Evolutionary conservation across 192 early-diverging fungal species (phyloP).

Genomic region (Rhizophagus prolifer): DNA sequence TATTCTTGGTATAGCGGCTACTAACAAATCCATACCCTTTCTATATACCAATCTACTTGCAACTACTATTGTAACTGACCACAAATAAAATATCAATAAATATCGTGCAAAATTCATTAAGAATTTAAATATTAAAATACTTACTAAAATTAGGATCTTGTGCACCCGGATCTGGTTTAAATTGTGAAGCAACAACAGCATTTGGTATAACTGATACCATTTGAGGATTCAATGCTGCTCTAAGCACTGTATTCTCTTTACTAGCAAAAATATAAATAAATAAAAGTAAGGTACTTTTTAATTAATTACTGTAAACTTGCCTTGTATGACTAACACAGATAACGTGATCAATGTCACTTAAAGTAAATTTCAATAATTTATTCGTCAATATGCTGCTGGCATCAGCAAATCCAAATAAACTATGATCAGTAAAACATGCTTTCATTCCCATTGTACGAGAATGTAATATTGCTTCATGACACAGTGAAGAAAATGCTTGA

Average conservation of each 20-base stretch:
- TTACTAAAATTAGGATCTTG: constrained; percentile 74
- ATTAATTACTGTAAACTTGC: constrained; percentile 40
- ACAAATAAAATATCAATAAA: background rate
- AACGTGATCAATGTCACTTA: constrained; percentile 96
- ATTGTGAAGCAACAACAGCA: constrained; percentile 92
- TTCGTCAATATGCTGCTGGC: constrained; percentile 89
- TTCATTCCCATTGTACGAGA: constrained; percentile 93
- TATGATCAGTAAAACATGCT: constrained; percentile 96
- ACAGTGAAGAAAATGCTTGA: constrained; percentile 90
- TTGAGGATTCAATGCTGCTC: constrained; percentile 85
- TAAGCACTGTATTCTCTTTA: constrained; percentile 97
- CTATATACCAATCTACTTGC: constrained; percentile 90
- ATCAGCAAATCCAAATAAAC: constrained; percentile 95
- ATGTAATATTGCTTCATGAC: constrained; percentile 94
- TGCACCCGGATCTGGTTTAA: constrained; percentile 75
- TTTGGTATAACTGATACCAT: constrained; percentile 97
- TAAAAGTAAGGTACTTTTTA: no score
- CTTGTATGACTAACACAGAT: constrained; percentile 98
- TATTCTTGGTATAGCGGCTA: constrained; percentile 88
- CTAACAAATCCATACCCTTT: constrained; percentile 92
- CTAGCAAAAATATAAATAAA: constrained; percentile 45
- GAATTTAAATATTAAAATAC: constrained; percentile 17
- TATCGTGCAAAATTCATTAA: background rate
- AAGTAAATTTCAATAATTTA: constrained; percentile 95
- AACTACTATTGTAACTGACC: constrained; percentile 87